These are phyloP conservation scores for Cryphonectria carpinicola DNA, from an alignment of 2,329 filamentous ascomycete species.

Conservation along the genomic window DNA sequence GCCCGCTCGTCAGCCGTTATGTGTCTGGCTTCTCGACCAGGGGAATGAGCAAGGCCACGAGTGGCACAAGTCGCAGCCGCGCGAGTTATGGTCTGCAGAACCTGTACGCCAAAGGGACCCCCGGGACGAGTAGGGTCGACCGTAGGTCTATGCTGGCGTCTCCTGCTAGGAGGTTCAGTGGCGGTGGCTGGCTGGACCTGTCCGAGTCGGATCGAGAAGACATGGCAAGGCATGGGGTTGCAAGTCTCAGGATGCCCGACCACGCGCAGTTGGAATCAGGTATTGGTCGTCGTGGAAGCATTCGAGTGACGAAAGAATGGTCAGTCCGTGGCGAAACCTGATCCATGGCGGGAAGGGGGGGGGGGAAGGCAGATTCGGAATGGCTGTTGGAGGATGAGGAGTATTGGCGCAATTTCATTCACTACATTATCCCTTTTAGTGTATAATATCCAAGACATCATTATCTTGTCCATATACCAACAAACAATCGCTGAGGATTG, in stretches of 20 bases:
- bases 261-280: neutral
- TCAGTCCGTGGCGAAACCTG: neutral
- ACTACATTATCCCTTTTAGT: neutral
- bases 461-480: neutral
- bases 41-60: neutral
- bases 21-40: constrained; percentile 1
- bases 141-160: constrained; percentile 1
- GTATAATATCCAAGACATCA: neutral
- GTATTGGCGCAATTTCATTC: neutral
- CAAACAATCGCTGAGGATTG: neutral
- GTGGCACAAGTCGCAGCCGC: neutral
- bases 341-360: neutral
- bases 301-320: constrained; percentile 10
- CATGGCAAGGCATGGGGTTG: constrained; percentile 3
- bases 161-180: constrained; percentile 1
- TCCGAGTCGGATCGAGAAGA: constrained; percentile 8
- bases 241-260: neutral
- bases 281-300: neutral
- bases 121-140: neutral
- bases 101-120: neutral
- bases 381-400: neutral
- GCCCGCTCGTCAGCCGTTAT: constrained; percentile 28
- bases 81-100: constrained; percentile 7
- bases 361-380: neutral
- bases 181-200: constrained; percentile 10